Evolutionary conservation across 1,284 basidiomycete species (phyloP), one percentile per base, ranked within the genome.

Genomic region (Testicularia cyperi): DNA sequence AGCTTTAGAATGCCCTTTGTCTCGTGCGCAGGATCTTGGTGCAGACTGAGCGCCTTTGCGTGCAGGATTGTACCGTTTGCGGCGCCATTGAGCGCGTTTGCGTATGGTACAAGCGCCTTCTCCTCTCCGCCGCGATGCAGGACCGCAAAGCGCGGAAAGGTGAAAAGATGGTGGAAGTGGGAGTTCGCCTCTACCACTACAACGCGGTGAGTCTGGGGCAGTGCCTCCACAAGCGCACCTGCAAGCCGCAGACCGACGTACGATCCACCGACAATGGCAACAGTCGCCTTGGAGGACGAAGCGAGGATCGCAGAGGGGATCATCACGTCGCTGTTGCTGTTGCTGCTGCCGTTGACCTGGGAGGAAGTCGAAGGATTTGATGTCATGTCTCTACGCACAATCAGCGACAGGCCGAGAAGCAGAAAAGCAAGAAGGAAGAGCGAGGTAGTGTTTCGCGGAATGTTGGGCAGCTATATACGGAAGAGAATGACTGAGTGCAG

Each of bases 1-100:
- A 63, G 45, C 30, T 54, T 38, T 10, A 63, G 16, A 5, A 26
- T 35, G 3, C 54, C 51, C 4, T 18, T 34, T 4, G 21, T 24
- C 10, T 32, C 9, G 21, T 38, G 33, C 0, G 18, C 6, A 0
- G 31, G 12, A 3, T 13, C n/a, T 0, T 28, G 5, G 6, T 52
- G 58, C 8, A 62, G 44, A 0, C 47, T 37, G 4, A 62, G 30
- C 8, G 60, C 60, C 13, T 31, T 35, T 10, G 60, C 60, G 13
- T 57, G 60, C 3, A 63, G 20, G 13, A 53, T 37, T 3, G 26
- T 15, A 2, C 23, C 48, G 13, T 55, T 34, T 22, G 24, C 2
- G 8, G n/a, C 0, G 28, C 7, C 1, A 24, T 37, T 43, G 80
- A 88, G 90, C 83, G 92, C 88, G 49, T 65, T 49, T 6, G 66